Evolutionary conservation across 371 early-diverging fungal species (phyloP), one percentile per base, ranked within the genome.

Genomic region (Dinochytrium kinnereticum): DNA sequence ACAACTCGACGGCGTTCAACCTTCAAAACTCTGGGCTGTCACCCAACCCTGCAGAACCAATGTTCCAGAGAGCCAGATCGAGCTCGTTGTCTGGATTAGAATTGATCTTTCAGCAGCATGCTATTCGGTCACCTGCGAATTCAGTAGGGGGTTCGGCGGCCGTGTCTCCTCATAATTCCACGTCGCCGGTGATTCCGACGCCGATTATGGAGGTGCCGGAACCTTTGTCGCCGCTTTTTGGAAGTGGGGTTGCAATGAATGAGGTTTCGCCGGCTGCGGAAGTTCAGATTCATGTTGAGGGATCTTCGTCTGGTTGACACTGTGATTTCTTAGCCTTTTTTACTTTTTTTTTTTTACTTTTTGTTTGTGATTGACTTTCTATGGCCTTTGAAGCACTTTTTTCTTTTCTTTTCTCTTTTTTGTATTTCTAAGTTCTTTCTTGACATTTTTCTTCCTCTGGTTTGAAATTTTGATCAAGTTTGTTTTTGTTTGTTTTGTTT

Each of bases 161-260:
- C 26, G 31, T 57, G 57, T 10, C 31, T 5, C 31, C 57, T n/a
- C 7, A 26, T 31, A 36, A 36, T 2, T 10, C 10, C 34, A 24
- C 33, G 19, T 17, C 33, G 33, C 33, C 38, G 24, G 3, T 36
- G 64, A 36, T 61, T 31, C 64, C 64, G 5, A 15, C 38, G 33
- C 64, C 64, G 33, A 61, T 61, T 34, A 30, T 61, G 64, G 64
- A 61, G 64, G 64, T 61, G 24, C 64, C 64, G 13, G 64, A 61
- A 36, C 64, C 64, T 61, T 26, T 53, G 55, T n/a, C n/a, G 5
- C 55, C 55, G 5, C 55, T 24, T 26, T 15, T 15, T 53, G 55
- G 55, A 24, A 5, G 10, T 7, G 55, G 26, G 55, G 55, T 13
- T 5, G n/a, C n/a, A n/a, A n/a, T n/a, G n/a, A n/a, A n/a, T n/a